phyloP scores from a whole-genome alignment of 305 asterid species.

The Fraxinus baroniana region DNA sequence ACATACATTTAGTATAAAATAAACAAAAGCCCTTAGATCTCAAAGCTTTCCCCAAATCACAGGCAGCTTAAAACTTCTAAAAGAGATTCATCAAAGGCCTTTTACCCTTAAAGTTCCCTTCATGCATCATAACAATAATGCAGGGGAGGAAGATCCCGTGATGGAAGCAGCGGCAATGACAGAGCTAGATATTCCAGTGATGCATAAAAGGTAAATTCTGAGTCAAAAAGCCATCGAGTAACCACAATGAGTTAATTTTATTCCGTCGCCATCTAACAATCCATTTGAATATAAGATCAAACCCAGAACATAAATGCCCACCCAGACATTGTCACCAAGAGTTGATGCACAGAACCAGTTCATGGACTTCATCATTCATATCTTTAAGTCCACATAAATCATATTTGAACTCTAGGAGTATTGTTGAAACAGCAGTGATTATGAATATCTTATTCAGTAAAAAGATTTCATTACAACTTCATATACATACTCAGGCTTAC shows the following conservation, averaged over 20 bases:
- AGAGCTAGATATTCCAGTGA: background rate
- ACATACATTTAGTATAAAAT: background rate
- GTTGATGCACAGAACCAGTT: background rate
- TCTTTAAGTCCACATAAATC: background rate
- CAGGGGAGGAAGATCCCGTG: background rate
- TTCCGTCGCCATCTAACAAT: background rate
- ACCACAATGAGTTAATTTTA: background rate
- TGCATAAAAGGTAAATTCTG: background rate
- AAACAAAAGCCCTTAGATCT: background rate
- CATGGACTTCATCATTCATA: background rate
- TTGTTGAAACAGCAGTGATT: background rate
- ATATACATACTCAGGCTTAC: background rate
- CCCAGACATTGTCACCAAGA: background rate
- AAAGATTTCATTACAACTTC: background rate
- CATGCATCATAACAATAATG: background rate
- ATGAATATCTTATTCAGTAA: background rate
- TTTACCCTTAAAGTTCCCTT: background rate
- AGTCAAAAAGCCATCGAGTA: background rate
- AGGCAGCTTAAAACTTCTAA: background rate
- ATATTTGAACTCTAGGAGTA: background rate
- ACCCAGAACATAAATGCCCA: background rate
- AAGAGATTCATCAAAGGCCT: background rate
- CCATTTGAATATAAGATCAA: background rate
- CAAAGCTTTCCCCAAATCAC: background rate
- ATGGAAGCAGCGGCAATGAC: background rate